Percentiles rank a stretch among this genome's conserved stretches.
Evolutionary conservation across 2,329 filamentous ascomycete genomes (phyloP).

Genomic region (Cladophialophora bantiana): DNA sequence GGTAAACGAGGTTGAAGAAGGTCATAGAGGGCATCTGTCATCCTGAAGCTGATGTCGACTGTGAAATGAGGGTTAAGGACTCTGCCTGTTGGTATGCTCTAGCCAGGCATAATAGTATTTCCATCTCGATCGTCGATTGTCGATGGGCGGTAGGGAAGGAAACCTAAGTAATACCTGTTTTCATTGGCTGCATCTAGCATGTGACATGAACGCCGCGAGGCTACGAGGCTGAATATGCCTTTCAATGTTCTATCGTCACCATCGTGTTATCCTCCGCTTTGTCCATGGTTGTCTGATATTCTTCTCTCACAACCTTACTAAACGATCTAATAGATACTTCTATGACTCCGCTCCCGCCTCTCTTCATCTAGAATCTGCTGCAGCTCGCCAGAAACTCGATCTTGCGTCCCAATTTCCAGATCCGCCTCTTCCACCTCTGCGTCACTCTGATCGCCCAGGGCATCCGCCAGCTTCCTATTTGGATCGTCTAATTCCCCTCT

Average conservation of each 20-base stretch:
- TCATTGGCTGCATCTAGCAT: neutral
- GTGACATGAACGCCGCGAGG: neutral
- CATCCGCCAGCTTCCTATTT: constrained; percentile 38
- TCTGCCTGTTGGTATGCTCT: neutral
- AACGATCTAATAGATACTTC: constrained; percentile 29
- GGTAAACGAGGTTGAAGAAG: constrained; percentile 69
- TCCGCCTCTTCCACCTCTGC: constrained; percentile 40
- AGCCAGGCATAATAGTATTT: neutral
- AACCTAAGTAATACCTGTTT: neutral
- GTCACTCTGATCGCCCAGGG: constrained; percentile 41
- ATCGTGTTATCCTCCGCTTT: constrained; percentile 15
- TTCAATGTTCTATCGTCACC: neutral
- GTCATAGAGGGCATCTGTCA: constrained; percentile 78
- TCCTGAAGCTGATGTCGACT: constrained; percentile 43
- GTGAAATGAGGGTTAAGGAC: neutral
- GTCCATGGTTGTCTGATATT: neutral
- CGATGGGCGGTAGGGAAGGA: neutral
- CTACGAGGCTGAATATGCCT: neutral
- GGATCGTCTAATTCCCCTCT: constrained; percentile 38
- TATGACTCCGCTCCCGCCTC: constrained; percentile 32
- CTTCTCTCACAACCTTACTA: neutral
- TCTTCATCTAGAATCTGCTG: constrained; percentile 40
- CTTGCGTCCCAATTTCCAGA: constrained; percentile 36
- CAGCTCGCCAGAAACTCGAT: constrained; percentile 37
- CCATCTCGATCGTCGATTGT: neutral